Conservation (phyloP, 306 rosid genomes). For the Castanea sativa region DNA sequence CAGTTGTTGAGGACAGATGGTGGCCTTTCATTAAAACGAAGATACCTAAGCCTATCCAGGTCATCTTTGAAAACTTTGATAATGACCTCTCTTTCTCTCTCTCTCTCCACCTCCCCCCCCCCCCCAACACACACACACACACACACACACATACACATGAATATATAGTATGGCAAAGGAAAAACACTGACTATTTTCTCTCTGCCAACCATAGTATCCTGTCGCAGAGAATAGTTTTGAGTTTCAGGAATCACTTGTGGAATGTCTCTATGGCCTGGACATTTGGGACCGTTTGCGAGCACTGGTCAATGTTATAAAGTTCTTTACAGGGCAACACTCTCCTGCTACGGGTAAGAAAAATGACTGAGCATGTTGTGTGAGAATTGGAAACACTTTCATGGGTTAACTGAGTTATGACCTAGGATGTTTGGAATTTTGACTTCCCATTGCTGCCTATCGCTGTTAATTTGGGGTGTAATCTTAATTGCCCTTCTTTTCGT, state of each 20-base stretch:
- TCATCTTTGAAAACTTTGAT: conserved; percentile 34
- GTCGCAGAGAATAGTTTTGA: conserved; percentile 80
- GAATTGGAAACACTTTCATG: conserved; percentile 6
- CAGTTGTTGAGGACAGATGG: conserved; percentile 96
- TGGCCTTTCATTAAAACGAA: conserved; percentile 80
- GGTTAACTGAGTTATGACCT: conserved; percentile 8
- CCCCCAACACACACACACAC: too few species aligned
- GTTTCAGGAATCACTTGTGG: conserved; percentile 81
- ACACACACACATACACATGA: background rate
- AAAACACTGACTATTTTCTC: conserved; percentile 18
- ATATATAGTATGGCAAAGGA: background rate
- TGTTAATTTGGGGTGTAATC: background rate
- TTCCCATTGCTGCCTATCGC: background rate
- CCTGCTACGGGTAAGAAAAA: conserved; percentile 32
- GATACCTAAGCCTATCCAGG: conserved; percentile 93
- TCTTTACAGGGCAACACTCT: conserved; percentile 59
- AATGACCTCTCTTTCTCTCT: background rate
- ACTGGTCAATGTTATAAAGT: conserved; percentile 67
- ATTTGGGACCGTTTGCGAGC: conserved; percentile 91
- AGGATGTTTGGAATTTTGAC: conserved; percentile 21
- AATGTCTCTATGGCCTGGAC: conserved; percentile 72
- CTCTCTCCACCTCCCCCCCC: too few species aligned
- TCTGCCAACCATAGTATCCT: conserved; percentile 62
- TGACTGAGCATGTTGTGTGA: conserved; percentile 20
- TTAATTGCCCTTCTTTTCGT: background rate